Percentiles rank a stretch among this genome's conserved stretches.
These are phyloP conservation scores for Gypsophila paniculata DNA, from an alignment of 179 eudicot species.

Conservation along the genomic window DNA sequence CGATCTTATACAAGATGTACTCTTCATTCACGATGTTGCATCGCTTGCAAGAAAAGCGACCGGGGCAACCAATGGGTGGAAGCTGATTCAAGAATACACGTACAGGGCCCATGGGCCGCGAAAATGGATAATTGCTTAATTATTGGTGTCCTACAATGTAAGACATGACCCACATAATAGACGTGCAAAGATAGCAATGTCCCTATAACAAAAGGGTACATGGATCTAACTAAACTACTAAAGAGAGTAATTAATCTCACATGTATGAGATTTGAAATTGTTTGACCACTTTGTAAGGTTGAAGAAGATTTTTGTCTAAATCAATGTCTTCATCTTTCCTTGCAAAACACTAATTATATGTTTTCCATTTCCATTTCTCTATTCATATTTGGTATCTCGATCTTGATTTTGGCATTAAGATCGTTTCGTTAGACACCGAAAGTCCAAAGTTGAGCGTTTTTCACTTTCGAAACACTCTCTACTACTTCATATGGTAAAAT, in stretches of 20 bases:
- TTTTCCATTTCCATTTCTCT: not conserved
- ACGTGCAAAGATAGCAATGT: slow-evolving; percentile 22
- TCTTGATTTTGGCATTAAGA: not conserved
- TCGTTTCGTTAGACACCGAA: slow-evolving; percentile 29
- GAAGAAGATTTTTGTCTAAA: slow-evolving; percentile 18
- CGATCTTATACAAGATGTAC: too few relatives aligned
- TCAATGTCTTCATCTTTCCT: slow-evolving; percentile 7
- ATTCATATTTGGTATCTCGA: not conserved
- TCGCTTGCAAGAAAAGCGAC: not conserved
- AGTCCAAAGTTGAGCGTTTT: slow-evolving; percentile 72
- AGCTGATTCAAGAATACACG: not conserved
- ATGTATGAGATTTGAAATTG: not conserved
- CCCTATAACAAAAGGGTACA: not conserved
- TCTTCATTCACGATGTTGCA: too few relatives aligned
- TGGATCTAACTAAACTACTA: slow-evolving; percentile 2
- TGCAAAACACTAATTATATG: slow-evolving; percentile 16
- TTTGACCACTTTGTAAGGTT: slow-evolving; percentile 8
- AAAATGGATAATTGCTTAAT: slow-evolving; percentile 1
- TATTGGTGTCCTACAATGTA: not conserved
- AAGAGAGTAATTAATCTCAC: slow-evolving; percentile 1
- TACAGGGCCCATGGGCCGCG: not conserved
- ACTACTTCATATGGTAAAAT: slow-evolving; percentile 76
- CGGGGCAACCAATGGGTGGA: not conserved
- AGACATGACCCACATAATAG: slow-evolving; percentile 2
- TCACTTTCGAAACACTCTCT: slow-evolving; percentile 79